Percentiles rank a stretch among this genome's conserved stretches.
Evolutionary conservation across 768 basidiomycete genomes (phyloP).

Genomic region (Phaeotremella fagi): DNA sequence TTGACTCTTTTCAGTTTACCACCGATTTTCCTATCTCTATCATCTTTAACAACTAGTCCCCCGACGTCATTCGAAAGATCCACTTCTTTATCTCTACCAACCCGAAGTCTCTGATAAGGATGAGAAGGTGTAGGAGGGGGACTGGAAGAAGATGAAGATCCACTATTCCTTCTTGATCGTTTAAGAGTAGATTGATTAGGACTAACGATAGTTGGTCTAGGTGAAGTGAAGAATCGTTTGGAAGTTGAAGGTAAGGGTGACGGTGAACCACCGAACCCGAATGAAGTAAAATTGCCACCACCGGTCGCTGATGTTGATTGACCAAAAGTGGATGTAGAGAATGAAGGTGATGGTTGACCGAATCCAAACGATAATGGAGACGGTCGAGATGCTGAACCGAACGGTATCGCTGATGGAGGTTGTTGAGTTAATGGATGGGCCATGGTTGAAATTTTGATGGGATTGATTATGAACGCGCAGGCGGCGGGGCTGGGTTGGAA

Average conservation of each 20-base stretch:
- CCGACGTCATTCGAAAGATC: conserved; percentile 21
- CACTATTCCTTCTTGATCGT: conserved; percentile 19
- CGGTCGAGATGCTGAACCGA: conserved; percentile 30
- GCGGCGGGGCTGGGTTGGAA: too few species aligned
- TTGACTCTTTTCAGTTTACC: conserved; percentile 7
- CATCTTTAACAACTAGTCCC: conserved; percentile 20
- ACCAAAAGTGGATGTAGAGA: not conserved
- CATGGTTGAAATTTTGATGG: too few species aligned
- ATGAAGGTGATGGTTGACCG: conserved; percentile 16
- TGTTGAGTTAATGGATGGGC: conserved; percentile 40
- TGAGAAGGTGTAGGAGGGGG: conserved; percentile 9
- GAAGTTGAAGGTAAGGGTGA: conserved; percentile 5
- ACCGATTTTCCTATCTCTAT: not conserved
- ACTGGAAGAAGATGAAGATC: conserved; percentile 20
- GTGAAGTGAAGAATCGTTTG: conserved; percentile 1
- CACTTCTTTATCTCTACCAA: conserved; percentile 1
- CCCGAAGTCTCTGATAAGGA: conserved; percentile 9
- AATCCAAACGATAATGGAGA: conserved; percentile 38
- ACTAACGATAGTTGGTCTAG: not conserved
- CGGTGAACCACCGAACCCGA: not conserved
- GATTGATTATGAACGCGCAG: too few species aligned
- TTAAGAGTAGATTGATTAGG: conserved; percentile 14
- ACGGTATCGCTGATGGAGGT: conserved; percentile 34
- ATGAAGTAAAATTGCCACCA: conserved; percentile 1
- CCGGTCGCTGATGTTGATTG: not conserved